Conservation (phyloP, 2,329 filamentous ascomycete genomes). For the Sarocladiaceae sp. region DNA sequence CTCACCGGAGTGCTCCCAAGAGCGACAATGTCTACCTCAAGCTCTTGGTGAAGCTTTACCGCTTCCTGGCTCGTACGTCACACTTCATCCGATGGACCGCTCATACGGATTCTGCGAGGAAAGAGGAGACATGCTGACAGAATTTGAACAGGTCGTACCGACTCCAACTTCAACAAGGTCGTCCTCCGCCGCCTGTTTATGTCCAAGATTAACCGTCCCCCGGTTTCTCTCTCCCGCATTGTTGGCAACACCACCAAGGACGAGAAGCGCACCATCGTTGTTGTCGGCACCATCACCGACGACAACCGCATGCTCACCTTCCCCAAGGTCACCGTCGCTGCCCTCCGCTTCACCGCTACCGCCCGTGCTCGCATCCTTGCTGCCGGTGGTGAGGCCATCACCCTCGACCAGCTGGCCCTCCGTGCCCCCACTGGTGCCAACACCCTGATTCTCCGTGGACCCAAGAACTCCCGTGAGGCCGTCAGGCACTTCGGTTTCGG, state of each 20-base stretch:
- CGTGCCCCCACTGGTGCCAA: slow-evolving; percentile 94
- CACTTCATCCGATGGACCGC: neutral
- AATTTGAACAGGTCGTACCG: slow-evolving; percentile 71
- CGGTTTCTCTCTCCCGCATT: slow-evolving; percentile 91
- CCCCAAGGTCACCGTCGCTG: slow-evolving; percentile 91
- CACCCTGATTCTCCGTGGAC: slow-evolving; percentile 93
- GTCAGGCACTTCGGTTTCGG: slow-evolving; percentile 99
- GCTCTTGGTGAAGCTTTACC: slow-evolving; percentile 97
- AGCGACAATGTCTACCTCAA: slow-evolving; percentile 97
- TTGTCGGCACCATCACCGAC: slow-evolving; percentile 94
- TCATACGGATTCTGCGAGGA: neutral
- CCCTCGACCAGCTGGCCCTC: slow-evolving; percentile 94
- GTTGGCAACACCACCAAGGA: slow-evolving; percentile 62
- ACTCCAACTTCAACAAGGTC: slow-evolving; percentile 97
- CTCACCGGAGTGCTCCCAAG: slow-evolving; percentile 92
- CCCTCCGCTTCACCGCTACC: slow-evolving; percentile 93
- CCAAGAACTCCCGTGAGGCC: slow-evolving; percentile 97
- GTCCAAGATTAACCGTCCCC: slow-evolving; percentile 97
- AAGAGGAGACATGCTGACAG: neutral
- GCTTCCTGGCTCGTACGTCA: slow-evolving; percentile 87
- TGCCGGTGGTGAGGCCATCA: slow-evolving; percentile 92
- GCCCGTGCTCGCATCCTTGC: slow-evolving; percentile 90
- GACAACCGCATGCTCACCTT: slow-evolving; percentile 90
- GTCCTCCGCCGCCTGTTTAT: slow-evolving; percentile 96
- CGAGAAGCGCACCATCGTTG: slow-evolving; percentile 82